phyloP scores from a whole-genome alignment of 75 land plant species.

The Picea sitchensis region DNA sequence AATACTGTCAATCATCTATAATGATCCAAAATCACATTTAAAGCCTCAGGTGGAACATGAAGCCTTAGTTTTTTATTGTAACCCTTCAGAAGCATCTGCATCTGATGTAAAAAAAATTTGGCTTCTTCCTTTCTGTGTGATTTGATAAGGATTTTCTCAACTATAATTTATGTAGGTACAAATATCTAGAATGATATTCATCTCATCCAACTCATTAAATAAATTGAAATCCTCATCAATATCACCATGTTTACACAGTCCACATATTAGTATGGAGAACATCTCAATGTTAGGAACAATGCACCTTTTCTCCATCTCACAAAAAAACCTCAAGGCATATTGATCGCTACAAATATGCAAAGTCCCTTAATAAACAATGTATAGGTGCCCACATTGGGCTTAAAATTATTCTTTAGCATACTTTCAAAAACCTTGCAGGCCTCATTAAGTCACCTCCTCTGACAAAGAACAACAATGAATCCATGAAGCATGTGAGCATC shows the following conservation, averaged over 20 bases:
- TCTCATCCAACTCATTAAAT: background rate
- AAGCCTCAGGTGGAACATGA: background rate
- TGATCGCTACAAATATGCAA: background rate
- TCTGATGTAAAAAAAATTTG: background rate
- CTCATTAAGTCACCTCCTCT: background rate
- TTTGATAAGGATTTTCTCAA: background rate
- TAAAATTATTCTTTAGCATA: background rate
- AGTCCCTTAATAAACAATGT: background rate
- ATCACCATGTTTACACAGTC: background rate
- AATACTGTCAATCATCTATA: background rate
- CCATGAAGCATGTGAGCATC: background rate
- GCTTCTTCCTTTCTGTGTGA: background rate
- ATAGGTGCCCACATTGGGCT: background rate
- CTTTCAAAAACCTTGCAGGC: background rate
- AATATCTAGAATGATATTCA: background rate
- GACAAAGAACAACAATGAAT: background rate
- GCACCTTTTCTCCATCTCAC: background rate
- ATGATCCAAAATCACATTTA: background rate
- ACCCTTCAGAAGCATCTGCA: constrained; percentile 3
- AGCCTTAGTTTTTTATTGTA: background rate
- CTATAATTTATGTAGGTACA: background rate
- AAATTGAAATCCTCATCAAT: background rate
- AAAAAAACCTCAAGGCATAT: background rate
- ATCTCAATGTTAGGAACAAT: background rate
- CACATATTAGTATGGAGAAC: background rate